Evolutionary conservation across 129 eudicot species (phyloP).

Genomic region (Chrysanthemum seticuspe): DNA sequence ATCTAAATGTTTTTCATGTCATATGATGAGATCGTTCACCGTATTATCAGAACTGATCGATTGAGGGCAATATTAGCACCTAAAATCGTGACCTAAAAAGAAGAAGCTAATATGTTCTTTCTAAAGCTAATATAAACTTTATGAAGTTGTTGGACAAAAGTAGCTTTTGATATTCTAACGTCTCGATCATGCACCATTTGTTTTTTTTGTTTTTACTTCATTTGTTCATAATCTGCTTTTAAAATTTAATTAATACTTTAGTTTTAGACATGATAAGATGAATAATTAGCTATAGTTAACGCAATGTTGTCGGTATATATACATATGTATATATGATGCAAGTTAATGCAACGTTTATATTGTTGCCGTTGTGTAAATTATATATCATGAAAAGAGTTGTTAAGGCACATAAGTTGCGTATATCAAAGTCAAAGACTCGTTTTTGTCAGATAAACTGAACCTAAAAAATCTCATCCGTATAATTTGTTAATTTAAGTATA

Average conservation of each 20-base stretch:
- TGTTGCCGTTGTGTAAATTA: neutral
- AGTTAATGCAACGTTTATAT: too few relatives aligned
- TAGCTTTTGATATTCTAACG: constrained; percentile 3
- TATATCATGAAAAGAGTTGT: neutral
- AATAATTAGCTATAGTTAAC: neutral
- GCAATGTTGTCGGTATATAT: too few relatives aligned
- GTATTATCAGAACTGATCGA: too few relatives aligned
- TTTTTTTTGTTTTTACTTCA: neutral
- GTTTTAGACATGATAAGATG: too few relatives aligned
- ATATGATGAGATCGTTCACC: too few relatives aligned
- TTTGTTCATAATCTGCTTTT: too few relatives aligned
- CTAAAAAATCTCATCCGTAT: too few relatives aligned
- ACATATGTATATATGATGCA: too few relatives aligned
- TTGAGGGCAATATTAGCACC: neutral
- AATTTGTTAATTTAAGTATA: neutral
- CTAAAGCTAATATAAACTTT: neutral
- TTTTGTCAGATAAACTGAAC: too few relatives aligned
- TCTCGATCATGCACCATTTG: neutral
- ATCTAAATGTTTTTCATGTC: too few relatives aligned
- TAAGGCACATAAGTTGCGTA: neutral
- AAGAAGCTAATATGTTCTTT: neutral
- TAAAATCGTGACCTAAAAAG: neutral
- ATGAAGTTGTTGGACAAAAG: constrained; percentile 12
- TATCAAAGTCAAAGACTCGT: too few relatives aligned
- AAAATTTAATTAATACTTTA: too few relatives aligned